A percentile compares a stretch with the other conserved stretches of the same genome.
These are phyloP conservation scores for Alternaria brassicicola DNA, from an alignment of 2,329 filamentous ascomycete genomes.

Conservation along the genomic window DNA sequence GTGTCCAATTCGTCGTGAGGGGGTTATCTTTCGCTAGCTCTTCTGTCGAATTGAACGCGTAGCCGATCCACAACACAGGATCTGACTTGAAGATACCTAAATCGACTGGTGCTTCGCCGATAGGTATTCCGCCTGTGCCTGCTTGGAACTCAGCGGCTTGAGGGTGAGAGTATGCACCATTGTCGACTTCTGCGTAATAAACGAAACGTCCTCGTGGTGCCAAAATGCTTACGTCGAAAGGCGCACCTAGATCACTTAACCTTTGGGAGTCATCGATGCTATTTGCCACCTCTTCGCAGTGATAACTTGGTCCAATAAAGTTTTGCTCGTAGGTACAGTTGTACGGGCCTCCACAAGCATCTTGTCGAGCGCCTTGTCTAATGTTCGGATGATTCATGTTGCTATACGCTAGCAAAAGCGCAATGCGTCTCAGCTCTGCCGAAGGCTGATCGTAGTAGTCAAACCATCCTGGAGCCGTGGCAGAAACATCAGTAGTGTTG, in stretches of 20 bases:
- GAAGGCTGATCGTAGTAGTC: constrained; percentile 48
- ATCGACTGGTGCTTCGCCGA: constrained; percentile 24
- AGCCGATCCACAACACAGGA: constrained; percentile 46
- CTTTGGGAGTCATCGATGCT: constrained; percentile 25
- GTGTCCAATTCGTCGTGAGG: constrained; percentile 34
- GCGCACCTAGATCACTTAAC: constrained; percentile 32
- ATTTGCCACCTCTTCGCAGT: constrained; percentile 38
- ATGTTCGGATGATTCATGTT: constrained; percentile 36
- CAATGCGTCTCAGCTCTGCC: constrained; percentile 34
- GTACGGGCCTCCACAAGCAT: constrained; percentile 45
- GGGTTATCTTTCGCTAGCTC: constrained; percentile 27
- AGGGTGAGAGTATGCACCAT: constrained; percentile 38
- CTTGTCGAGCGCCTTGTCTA: constrained; percentile 38
- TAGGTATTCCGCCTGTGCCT: constrained; percentile 40
- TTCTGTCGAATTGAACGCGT: constrained; percentile 37
- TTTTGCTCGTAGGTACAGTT: constrained; percentile 44
- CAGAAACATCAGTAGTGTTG: constrained; percentile 42
- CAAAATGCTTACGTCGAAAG: constrained; percentile 41
- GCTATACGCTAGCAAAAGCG: constrained; percentile 40
- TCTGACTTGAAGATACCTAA: constrained; percentile 40
- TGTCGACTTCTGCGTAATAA: constrained; percentile 39
- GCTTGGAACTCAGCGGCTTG: constrained; percentile 30
- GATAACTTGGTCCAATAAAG: constrained; percentile 42
- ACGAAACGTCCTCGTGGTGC: constrained; percentile 37
- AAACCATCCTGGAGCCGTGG: constrained; percentile 30